Conservation (phyloP, 305 asterid genomes). For the Plantago rigida region DNA sequence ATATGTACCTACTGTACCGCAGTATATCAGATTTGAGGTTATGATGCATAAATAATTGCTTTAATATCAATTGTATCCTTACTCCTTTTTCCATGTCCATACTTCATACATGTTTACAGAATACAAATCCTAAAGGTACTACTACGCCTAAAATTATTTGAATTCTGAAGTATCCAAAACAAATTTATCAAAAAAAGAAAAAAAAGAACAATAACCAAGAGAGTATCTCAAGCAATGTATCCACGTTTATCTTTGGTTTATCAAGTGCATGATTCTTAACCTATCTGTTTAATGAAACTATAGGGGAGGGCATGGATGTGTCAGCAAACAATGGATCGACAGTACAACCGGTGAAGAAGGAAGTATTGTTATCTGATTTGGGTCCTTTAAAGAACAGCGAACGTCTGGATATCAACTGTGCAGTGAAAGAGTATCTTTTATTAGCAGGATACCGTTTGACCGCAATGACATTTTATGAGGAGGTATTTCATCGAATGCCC, state of each 20-base stretch:
- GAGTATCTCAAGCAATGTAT: conserved; percentile 17
- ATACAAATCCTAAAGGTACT: conserved; percentile 22
- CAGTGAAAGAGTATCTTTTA: conserved; percentile 86
- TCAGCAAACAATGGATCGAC: conserved; percentile 38
- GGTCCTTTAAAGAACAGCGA: conserved; percentile 89
- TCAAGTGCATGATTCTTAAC: conserved; percentile 24
- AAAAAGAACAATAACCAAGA: not conserved
- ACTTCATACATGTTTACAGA: conserved; percentile 10
- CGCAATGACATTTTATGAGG: conserved; percentile 98
- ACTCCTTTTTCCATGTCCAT: conserved; percentile 8
- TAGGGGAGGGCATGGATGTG: conserved; percentile 43
- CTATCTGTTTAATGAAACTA: conserved; percentile 28
- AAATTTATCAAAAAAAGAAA: too few relatives aligned
- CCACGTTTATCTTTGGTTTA: conserved; percentile 15
- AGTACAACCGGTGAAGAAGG: conserved; percentile 42
- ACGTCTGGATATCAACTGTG: conserved; percentile 81
- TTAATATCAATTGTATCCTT: conserved; percentile 18
- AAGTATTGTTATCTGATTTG: conserved; percentile 55
- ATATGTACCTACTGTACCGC: conserved; percentile 16
- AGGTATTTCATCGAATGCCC: conserved; percentile 47
- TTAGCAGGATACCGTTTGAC: conserved; percentile 96
- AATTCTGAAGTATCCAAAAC: not conserved
- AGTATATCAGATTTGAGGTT: conserved; percentile 12
- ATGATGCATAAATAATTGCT: conserved; percentile 18
- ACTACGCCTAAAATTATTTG: conserved; percentile 9